Conservation (phyloP, 2,329 filamentous ascomycete species). For the Thelonectria rubi region DNA sequence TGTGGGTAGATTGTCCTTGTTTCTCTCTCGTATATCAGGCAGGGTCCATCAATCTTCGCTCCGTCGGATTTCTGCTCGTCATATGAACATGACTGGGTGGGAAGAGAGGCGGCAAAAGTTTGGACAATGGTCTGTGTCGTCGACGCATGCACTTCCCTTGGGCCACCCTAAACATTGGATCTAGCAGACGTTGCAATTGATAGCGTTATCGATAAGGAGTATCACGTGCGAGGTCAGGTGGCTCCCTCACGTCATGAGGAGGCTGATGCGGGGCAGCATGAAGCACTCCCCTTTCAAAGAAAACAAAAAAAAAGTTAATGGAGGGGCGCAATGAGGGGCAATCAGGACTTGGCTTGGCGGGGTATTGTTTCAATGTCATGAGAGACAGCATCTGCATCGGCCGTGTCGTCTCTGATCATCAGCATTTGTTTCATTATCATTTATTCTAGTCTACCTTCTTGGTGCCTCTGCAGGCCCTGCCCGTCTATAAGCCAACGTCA, state of each 20-base stretch:
- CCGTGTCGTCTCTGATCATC: too few relatives aligned
- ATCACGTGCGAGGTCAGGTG: constrained; percentile 36
- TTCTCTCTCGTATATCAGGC: constrained; percentile 17
- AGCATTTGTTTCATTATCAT: too few relatives aligned
- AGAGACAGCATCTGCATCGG: background rate
- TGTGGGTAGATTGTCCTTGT: background rate
- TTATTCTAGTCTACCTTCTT: too few relatives aligned
- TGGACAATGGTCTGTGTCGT: constrained; percentile 32
- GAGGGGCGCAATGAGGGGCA: constrained; percentile 42
- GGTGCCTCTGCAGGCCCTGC: too few relatives aligned
- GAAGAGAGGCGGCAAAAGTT: constrained; percentile 22
- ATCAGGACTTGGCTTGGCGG: constrained; percentile 31
- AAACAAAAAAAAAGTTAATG: constrained; percentile 26
- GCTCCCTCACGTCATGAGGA: background rate
- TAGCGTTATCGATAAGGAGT: constrained; percentile 34
- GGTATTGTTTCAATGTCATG: constrained; percentile 18
- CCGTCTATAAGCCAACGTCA: too few relatives aligned
- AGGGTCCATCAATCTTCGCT: constrained; percentile 34
- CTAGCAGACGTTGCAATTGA: constrained; percentile 29
- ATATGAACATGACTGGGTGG: constrained; percentile 37
- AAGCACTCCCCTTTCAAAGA: background rate
- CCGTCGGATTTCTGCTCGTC: constrained; percentile 29
- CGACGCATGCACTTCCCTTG: constrained; percentile 34
- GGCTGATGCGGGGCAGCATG: constrained; percentile 35
- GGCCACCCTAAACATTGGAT: constrained; percentile 31